Percentiles rank a stretch among this genome's conserved stretches.
Conservation (phyloP, 768 basidiomycete species). For the Mycena sanguinolenta region DNA sequence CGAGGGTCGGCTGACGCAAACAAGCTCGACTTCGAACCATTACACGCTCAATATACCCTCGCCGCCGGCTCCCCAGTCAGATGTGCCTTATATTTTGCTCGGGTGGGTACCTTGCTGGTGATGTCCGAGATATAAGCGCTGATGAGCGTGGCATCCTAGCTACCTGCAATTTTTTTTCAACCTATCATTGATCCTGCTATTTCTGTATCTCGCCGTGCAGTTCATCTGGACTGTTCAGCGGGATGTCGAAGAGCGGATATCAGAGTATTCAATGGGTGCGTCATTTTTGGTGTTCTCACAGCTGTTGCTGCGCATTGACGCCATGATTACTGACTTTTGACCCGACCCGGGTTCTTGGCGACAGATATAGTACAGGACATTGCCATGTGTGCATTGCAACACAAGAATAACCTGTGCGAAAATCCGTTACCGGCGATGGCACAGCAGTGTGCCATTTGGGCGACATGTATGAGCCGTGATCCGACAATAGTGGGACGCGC, state of each 20-base stretch:
- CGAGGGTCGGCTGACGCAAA: constrained; percentile 60
- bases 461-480: constrained; percentile 95
- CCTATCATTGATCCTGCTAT: constrained; percentile 82
- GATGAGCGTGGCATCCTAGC: constrained; percentile 49
- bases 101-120: constrained; percentile 68
- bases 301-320: constrained; percentile 17
- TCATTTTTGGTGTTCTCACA: constrained; percentile 24
- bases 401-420: constrained; percentile 87
- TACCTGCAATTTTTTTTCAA: constrained; percentile 98
- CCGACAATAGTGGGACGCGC: constrained; percentile 91
- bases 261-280: constrained; percentile 90
- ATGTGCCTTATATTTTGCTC: constrained; percentile 85
- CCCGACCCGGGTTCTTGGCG: constrained; percentile 34
- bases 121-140: constrained; percentile 14
- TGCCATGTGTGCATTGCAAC: constrained; percentile 83
- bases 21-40: constrained; percentile 80
- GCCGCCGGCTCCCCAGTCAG: constrained; percentile 66
- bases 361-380: constrained; percentile 95
- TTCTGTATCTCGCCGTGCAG: constrained; percentile 87
- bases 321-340: constrained; percentile 15
- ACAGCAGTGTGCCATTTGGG: constrained; percentile 89
- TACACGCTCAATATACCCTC: constrained; percentile 88
- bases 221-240: constrained; percentile 92
- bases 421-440: constrained; percentile 90
- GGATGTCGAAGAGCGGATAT: constrained; percentile 90